These are phyloP conservation scores for Geosmithia morbida DNA, from an alignment of 2,329 filamentous ascomycete genomes.

Conservation along the genomic window DNA sequence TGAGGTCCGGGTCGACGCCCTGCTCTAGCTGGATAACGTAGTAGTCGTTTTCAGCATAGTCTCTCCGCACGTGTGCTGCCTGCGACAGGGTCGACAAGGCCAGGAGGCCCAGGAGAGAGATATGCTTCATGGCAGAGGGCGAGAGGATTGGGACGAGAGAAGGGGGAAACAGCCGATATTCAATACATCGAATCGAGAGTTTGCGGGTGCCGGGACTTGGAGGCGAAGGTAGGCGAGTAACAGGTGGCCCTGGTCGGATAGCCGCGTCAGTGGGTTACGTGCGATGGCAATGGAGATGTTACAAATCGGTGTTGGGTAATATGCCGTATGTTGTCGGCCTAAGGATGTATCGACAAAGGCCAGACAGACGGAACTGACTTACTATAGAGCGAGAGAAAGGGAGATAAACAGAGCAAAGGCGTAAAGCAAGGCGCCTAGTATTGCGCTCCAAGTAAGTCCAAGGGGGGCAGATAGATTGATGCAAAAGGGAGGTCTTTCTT, in stretches of 20 bases:
- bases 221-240: background rate
- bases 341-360: background rate
- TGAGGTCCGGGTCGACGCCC: slow-evolving; percentile 46
- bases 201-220: background rate
- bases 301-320: too few species aligned
- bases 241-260: background rate
- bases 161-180: background rate
- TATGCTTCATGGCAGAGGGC: slow-evolving; percentile 30
- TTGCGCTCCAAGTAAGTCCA: background rate
- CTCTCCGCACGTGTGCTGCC: slow-evolving; percentile 31
- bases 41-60: slow-evolving; percentile 76
- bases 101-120: slow-evolving; percentile 36
- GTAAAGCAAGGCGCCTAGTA: background rate
- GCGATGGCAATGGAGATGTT: background rate
- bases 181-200: background rate
- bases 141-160: background rate
- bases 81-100: slow-evolving; percentile 34
- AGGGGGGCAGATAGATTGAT: background rate
- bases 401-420: background rate
- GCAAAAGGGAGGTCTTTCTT: background rate
- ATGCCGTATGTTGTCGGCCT: background rate
- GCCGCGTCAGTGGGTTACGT: background rate
- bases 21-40: slow-evolving; percentile 77
- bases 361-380: background rate
- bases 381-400: background rate